Conservation (phyloP, 1,284 basidiomycete species). For the Malassezia sympodialis region DNA sequence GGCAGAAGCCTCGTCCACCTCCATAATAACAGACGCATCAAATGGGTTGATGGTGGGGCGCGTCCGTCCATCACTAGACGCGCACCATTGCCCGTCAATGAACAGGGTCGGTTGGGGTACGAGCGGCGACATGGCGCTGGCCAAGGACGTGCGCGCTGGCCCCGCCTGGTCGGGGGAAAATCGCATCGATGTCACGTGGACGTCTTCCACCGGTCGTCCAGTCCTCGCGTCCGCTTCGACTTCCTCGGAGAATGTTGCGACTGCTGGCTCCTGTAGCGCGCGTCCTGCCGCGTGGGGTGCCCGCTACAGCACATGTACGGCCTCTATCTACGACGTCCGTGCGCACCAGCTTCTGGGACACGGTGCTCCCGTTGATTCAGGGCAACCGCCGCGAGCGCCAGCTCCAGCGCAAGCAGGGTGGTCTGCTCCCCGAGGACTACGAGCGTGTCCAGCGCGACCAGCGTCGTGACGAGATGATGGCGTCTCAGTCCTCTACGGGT, state of each 20-base stretch:
- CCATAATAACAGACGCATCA: slow-evolving; percentile 27
- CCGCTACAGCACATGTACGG: background rate
- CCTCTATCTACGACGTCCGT: background rate
- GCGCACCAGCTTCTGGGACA: slow-evolving; percentile 13
- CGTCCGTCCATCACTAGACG: slow-evolving; percentile 28
- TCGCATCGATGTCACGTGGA: background rate
- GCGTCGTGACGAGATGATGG: slow-evolving; percentile 29
- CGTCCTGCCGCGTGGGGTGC: background rate
- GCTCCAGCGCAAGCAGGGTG: slow-evolving; percentile 24
- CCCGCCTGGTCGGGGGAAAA: background rate
- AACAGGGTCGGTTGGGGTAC: slow-evolving; percentile 34
- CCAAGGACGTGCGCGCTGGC: background rate
- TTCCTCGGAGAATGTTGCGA: slow-evolving; percentile 10
- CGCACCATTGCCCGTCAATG: slow-evolving; percentile 43
- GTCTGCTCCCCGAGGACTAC: slow-evolving; percentile 33
- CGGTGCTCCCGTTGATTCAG: slow-evolving; percentile 14
- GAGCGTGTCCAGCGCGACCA: slow-evolving; percentile 22
- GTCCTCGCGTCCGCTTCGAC: background rate
- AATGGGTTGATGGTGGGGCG: slow-evolving; percentile 34
- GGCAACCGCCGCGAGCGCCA: slow-evolving; percentile 19
- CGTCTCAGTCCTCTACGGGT: slow-evolving; percentile 33
- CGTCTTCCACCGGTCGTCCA: background rate
- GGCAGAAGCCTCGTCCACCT: slow-evolving; percentile 38
- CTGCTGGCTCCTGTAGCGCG: slow-evolving; percentile 8
- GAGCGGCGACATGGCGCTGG: background rate